Evolutionary conservation across 768 basidiomycete species (phyloP), one percentile per base, ranked within the genome.

Genomic region (Amanita polypyramis): DNA sequence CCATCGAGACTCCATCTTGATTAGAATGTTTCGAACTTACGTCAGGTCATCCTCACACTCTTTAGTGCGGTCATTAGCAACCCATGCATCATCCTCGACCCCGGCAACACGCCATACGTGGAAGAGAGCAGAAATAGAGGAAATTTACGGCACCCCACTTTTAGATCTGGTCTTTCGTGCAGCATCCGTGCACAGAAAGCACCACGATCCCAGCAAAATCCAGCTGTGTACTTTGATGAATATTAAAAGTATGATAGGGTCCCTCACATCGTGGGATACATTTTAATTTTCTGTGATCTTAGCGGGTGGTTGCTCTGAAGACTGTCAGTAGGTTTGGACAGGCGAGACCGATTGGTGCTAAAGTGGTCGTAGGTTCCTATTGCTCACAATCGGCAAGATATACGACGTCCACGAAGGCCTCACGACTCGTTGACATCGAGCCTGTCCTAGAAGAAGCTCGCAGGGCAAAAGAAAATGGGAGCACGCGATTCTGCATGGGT

Each of bases 181-280:
- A 30, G 88, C 92, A 11, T 64, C 77, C 2, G 76, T 94, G 9
- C 95, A 98, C 64, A 74, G 94, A 54, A 75, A 82, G 59, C 72
- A 86, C 62, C 91, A 96, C 55, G 85, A 94, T 66, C 83, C 93
- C 27, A 74, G 66, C 56, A 91, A 96, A 71, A 80, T 98, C 25
- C 95, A 98, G 66, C 75, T 98, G 27, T 97, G 94, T 58, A 98
- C 95, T 3, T 74, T 98, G 25, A 92, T 98, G 86, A 98, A 98
- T 62, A 98, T 98, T 66, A 98, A 98, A 68, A 92, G 92, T 89
- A 64, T 55, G 85, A 23, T 35, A 30, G 4, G n/a, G 29, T 8
- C 23, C 15, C 15, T 20, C 73, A 3, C 50, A 30, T n/a, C 51
- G 41, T 37, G 57, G 49, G 56, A 45, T 62, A 61, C 60, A 55